phyloP scores from a whole-genome alignment of 1,139 yeast species.

The Sugiyamaella sp. region DNA sequence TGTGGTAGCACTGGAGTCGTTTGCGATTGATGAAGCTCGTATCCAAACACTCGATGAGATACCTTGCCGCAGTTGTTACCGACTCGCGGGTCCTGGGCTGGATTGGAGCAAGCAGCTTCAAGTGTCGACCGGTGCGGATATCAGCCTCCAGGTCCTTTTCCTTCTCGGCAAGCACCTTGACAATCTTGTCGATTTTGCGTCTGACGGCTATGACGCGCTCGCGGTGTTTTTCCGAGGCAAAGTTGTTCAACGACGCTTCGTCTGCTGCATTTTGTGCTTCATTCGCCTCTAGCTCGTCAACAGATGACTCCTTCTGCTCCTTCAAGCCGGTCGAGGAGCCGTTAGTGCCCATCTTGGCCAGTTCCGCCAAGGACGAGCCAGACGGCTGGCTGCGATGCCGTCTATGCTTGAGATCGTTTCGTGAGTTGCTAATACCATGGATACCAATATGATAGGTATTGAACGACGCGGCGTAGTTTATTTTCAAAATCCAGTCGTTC shows the following conservation, averaged over 20 bases:
- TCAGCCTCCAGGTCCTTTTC: constrained; percentile 44
- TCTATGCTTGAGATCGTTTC: constrained; percentile 9
- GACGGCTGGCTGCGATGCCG: constrained; percentile 12
- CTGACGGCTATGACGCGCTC: constrained; percentile 29
- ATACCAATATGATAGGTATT: constrained; percentile 46
- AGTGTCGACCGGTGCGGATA: constrained; percentile 45
- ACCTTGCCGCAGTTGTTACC: constrained; percentile 49
- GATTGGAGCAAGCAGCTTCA: constrained; percentile 55
- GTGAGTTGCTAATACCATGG: constrained; percentile 26
- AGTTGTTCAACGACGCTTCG: background rate
- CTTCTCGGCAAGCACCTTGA: constrained; percentile 41
- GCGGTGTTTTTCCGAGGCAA: constrained; percentile 16
- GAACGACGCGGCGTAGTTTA: constrained; percentile 58
- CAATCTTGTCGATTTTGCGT: constrained; percentile 41
- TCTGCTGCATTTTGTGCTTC: constrained; percentile 5
- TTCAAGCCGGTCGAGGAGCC: constrained; percentile 15
- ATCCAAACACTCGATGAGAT: constrained; percentile 54
- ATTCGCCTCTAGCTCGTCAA: constrained; percentile 14
- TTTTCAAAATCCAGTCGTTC: constrained; percentile 57
- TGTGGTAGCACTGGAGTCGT: constrained; percentile 48
- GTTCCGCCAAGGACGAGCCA: constrained; percentile 3
- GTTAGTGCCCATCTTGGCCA: background rate
- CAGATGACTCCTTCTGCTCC: constrained; percentile 1
- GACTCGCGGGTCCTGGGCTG: constrained; percentile 53
- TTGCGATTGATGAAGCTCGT: constrained; percentile 58